These are phyloP conservation scores for Fagus sylvatica DNA, from an alignment of 306 rosid species.

Conservation along the genomic window DNA sequence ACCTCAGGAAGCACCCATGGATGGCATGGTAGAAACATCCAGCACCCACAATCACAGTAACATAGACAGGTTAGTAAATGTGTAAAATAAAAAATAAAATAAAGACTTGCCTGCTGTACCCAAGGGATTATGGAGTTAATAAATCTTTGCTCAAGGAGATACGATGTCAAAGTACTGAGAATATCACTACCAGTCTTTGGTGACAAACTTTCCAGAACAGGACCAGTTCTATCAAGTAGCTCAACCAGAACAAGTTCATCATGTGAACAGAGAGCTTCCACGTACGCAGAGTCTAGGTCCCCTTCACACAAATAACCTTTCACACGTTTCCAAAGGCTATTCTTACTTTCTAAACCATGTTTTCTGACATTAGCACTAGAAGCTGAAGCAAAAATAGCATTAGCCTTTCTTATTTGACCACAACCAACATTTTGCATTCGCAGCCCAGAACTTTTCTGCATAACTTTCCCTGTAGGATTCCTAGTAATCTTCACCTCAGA, in stretches of 20 bases:
- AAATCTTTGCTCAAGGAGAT: conserved; percentile 67
- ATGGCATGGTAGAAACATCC: not conserved
- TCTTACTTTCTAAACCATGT: conserved; percentile 50
- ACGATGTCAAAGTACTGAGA: conserved; percentile 58
- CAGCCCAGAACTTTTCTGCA: conserved; percentile 40
- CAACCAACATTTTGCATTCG: conserved; percentile 34
- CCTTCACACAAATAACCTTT: conserved; percentile 67
- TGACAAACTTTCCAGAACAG: conserved; percentile 69
- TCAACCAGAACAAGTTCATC: conserved; percentile 65
- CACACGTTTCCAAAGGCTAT: conserved; percentile 57
- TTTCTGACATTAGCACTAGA: conserved; percentile 39
- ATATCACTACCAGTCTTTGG: conserved; percentile 53
- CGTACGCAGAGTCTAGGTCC: conserved; percentile 71
- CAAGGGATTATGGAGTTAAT: conserved; percentile 56
- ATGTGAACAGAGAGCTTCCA: conserved; percentile 67
- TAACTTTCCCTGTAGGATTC: conserved; percentile 48
- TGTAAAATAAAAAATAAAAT: not conserved
- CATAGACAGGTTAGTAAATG: not conserved
- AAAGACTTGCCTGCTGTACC: conserved; percentile 83
- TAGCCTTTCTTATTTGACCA: conserved; percentile 44
- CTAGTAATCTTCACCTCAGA: conserved; percentile 39
- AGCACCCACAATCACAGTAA: not conserved
- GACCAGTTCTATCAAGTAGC: conserved; percentile 85
- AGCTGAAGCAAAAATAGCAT: conserved; percentile 41
- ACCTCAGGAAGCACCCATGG: not conserved